These are phyloP conservation scores for Uronychia binucleata DNA, from an alignment of 73 alveolate species.

Conservation along the genomic window DNA sequence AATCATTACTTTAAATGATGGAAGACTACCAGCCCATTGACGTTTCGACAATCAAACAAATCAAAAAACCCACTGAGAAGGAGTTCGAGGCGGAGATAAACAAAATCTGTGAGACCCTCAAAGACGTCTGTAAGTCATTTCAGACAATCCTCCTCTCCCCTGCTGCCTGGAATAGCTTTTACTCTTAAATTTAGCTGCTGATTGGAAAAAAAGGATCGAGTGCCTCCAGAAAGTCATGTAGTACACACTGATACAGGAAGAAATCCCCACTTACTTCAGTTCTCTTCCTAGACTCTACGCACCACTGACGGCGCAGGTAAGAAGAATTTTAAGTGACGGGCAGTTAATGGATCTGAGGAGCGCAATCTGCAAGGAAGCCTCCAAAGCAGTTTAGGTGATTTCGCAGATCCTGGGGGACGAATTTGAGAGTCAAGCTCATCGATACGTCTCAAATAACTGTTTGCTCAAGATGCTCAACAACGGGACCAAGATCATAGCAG, in stretches of 20 bases:
- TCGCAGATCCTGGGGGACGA: constrained; percentile 33
- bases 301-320: neutral
- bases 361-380: constrained; percentile 54
- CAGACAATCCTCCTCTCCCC: neutral
- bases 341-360: constrained; percentile 53
- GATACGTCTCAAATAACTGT: constrained; percentile 20
- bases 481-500: constrained; percentile 51
- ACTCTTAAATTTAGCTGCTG: constrained; percentile 2
- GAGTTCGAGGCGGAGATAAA: constrained; percentile 21
- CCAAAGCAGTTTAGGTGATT: constrained; percentile 25
- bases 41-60: constrained; percentile 1
- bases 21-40: constrained; percentile 20
- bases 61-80: constrained; percentile 15
- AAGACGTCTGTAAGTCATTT: constrained; percentile 6
- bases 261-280: neutral
- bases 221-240: neutral
- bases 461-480: constrained; percentile 31
- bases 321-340: neutral
- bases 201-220: constrained; percentile 24
- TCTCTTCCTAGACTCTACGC: neutral
- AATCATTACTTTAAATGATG: too few relatives aligned
- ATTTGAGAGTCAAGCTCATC: constrained; percentile 27
- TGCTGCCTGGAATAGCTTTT: too few relatives aligned
- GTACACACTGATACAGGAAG: neutral
- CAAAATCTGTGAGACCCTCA: neutral